Evolutionary conservation across 805 yeast species (phyloP), one percentile per base, ranked within the genome.

Genomic region (Ogataea philodendri): DNA sequence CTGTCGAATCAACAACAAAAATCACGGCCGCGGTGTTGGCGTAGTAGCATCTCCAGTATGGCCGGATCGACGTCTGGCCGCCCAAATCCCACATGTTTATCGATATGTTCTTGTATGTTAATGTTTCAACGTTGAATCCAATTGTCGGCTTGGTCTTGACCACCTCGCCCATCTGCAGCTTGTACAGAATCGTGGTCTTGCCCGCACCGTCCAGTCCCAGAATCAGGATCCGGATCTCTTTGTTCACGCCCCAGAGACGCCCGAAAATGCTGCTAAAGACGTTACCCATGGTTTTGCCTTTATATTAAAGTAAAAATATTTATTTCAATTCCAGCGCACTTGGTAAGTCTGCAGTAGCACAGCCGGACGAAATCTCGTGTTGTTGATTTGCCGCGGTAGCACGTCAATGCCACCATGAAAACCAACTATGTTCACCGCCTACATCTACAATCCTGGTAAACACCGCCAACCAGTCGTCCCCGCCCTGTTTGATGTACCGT

Each of bases 11-110:
- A 28, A 89, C 96, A 41, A 89, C 97, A 51, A 89, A 89, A 53
- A 89, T 89, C 23, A 84, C 96, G 0, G 97, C 97, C 10, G 96
- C 94, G 0, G 97, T 89, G 57, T 88, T 86, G 37, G 90, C 84
- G 59, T 89, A 89, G 63, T 89, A 90, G 61, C 97, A 90, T 54
- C 97, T 73, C 97, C 97, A 89, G 63, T 89, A 89, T 2, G 97
- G 97, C 49, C 97, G 72, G 45, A 89, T 89, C 14, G 93, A 80
- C 2, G 97, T 89, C 60, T 89, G 97, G 1, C 97, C 97, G 45
- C 97, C 97, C 43, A 89, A 72, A 66, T 89, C 97, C 97, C 97
- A 89, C 60, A 90, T 95, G 60, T 90, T 89, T 51, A 89, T 74
- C 30, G 95, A 86, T 48, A 89, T 74, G 60, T 90, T 89, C 51